These are phyloP conservation scores for Gomphus sp. DNA, from an alignment of 1,284 basidiomycete species.

Conservation along the genomic window DNA sequence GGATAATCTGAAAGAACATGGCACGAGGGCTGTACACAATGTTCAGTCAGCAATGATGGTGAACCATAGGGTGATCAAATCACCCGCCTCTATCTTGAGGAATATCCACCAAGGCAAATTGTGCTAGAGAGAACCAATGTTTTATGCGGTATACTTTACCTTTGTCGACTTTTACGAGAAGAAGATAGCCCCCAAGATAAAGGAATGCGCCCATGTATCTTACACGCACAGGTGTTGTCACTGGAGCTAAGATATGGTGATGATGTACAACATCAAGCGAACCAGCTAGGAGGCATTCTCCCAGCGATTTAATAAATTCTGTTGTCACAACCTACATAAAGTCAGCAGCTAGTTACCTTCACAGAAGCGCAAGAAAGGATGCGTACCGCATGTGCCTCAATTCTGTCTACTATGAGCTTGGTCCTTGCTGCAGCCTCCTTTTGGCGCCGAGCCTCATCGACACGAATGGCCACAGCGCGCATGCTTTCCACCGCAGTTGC, in stretches of 20 bases:
- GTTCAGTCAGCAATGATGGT: constrained; percentile 10
- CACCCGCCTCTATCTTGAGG: constrained; percentile 58
- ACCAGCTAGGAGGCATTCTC: constrained; percentile 68
- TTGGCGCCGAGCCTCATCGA: constrained; percentile 38
- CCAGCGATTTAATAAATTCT: constrained; percentile 60
- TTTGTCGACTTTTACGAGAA: constrained; percentile 80
- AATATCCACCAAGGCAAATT: constrained; percentile 64
- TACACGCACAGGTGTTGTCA: constrained; percentile 48
- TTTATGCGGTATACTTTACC: constrained; percentile 74
- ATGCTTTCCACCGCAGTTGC: constrained; percentile 15
- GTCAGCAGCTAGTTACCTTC: background rate
- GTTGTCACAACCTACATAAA: constrained; percentile 20
- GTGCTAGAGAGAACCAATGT: constrained; percentile 76
- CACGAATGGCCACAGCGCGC: constrained; percentile 6
- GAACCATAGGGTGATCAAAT: constrained; percentile 3
- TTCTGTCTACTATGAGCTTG: constrained; percentile 18
- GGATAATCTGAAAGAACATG: constrained; percentile 71
- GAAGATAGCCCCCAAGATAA: constrained; percentile 75
- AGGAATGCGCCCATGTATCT: constrained; percentile 86
- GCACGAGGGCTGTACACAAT: constrained; percentile 50
- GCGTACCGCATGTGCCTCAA: constrained; percentile 24
- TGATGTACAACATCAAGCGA: constrained; percentile 78
- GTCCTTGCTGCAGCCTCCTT: constrained; percentile 38
- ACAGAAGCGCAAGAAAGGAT: background rate
- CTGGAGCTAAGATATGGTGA: constrained; percentile 27